Evolutionary conservation across 1,284 basidiomycete genomes (phyloP), one percentile per base, ranked within the genome.

Genomic region (Sanghuangporus baumii): DNA sequence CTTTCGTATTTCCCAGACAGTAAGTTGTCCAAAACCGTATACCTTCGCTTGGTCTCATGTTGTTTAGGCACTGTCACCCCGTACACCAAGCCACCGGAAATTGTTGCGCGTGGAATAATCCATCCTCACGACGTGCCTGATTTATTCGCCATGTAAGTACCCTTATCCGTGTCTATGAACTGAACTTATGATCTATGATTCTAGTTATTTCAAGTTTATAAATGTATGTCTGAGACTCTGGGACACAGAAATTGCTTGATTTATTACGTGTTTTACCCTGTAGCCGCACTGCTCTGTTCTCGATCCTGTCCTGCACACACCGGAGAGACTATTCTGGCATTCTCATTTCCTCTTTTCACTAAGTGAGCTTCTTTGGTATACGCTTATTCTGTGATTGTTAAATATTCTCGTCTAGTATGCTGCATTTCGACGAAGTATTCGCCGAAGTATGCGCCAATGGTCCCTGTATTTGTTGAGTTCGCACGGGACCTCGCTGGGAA

Each of bases 301-400:
- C 36, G 84, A 87, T 69, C 76, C 75, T 16, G 76, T 73, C 16
- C 69, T 84, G n/a, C 83, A 87, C 68, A 82, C 79, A 0, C 80
- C 83, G 18, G 72, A 74, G 56, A 74, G 75, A 38, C 71, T 85
- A 16, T 79, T 83, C 56, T 79, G 78, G 74, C 74, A 74, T 2
- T 78, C 75, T 61, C 80, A 81, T 8, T 84, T 85, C 67, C 73
- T 86, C n/a, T 85, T 85, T 70, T 84, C 83, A 36, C 79, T 82
- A 65, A 76, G 83, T 85, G 66, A 78, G 83, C 81, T 20, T 23
- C 18, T 3, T 50, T 48, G 36, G 23, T 23, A 48, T 52, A 26
- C 38, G 31, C 57, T 55, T 9, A 40, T 52, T n/a, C 37, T n/a
- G n/a, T 14, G n/a, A 12, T 16, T 41, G 16, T 61, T 46, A 36